A percentile compares a stretch with the other conserved stretches of the same genome.
phyloP scores from a whole-genome alignment of 352 stramenopile genomes.

The Phytophthora pluvialis region DNA sequence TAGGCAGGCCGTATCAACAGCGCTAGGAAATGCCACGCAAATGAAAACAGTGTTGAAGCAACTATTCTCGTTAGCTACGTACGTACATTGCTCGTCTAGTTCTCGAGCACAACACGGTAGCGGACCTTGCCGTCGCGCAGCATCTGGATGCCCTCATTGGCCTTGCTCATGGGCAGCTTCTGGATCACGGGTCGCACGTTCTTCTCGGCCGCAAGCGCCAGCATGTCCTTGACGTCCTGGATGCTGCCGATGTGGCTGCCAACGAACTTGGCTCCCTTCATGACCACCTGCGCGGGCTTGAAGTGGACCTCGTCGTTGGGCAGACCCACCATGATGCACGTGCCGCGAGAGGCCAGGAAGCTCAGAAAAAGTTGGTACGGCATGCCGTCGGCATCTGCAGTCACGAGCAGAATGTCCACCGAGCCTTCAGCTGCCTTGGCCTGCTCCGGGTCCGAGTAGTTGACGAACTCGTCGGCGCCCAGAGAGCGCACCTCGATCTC shows the following conservation, averaged over 20 bases:
- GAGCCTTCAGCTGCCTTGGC: slow-evolving; percentile 25
- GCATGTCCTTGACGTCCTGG: slow-evolving; percentile 84
- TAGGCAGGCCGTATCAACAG: slow-evolving; percentile 5
- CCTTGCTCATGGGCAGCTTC: slow-evolving; percentile 58
- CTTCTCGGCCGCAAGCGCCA: slow-evolving; percentile 82
- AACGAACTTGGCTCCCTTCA: slow-evolving; percentile 45
- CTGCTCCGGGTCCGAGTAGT: slow-evolving; percentile 52
- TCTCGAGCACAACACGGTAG: slow-evolving; percentile 1
- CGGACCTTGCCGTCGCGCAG: background rate
- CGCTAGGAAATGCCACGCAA: too few relatives aligned
- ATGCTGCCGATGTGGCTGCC: slow-evolving; percentile 56
- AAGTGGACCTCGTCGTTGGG: slow-evolving; percentile 70
- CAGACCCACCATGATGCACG: slow-evolving; percentile 68
- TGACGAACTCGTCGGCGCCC: slow-evolving; percentile 68
- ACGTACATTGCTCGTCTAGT: too few relatives aligned
- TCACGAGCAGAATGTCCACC: slow-evolving; percentile 79
- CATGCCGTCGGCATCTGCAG: slow-evolving; percentile 62
- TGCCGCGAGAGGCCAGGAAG: slow-evolving; percentile 63
- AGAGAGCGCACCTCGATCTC: slow-evolving; percentile 54
- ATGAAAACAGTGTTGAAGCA: too few relatives aligned
- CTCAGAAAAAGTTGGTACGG: slow-evolving; percentile 56
- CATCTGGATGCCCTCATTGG: slow-evolving; percentile 54
- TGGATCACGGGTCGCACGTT: slow-evolving; percentile 69
- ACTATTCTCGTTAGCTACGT: too few relatives aligned
- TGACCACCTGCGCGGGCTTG: slow-evolving; percentile 51